phyloP scores from a whole-genome alignment of 805 yeast species.

The Pichia exigua region DNA sequence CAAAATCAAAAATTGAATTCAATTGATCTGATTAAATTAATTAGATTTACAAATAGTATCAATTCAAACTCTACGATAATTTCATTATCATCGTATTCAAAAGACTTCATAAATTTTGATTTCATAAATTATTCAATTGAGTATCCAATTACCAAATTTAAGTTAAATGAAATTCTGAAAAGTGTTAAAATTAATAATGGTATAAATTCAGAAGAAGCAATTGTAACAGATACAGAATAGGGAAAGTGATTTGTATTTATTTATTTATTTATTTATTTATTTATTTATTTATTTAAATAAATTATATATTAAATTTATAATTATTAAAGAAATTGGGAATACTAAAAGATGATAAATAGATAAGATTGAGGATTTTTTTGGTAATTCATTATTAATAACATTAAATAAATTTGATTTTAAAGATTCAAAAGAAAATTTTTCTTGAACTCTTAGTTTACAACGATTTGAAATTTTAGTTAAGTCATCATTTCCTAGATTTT shows the following conservation, averaged over 20 bases:
- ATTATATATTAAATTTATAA: not conserved
- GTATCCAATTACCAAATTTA: conserved; percentile 48
- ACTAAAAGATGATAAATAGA: not conserved
- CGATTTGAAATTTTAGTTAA: conserved; percentile 6
- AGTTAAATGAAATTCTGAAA: conserved; percentile 26
- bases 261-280: not conserved
- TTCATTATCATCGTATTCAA: conserved; percentile 62
- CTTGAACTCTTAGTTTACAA: conserved; percentile 30
- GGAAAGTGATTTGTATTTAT: no score
- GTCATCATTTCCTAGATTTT: conserved; percentile 10
- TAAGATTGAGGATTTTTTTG: not conserved
- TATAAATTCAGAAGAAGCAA: conserved; percentile 25
- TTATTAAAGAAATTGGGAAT: not conserved
- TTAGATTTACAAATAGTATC: conserved; percentile 67
- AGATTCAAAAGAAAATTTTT: conserved; percentile 37
- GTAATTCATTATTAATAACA: conserved; percentile 10
- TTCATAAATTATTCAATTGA: conserved; percentile 65
- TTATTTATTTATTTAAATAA: not conserved
- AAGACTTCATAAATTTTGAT: conserved; percentile 50
- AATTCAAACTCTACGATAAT: conserved; percentile 73
- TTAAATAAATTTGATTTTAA: conserved; percentile 28
- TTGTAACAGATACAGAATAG: conserved; percentile 28
- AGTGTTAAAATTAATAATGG: conserved; percentile 16
- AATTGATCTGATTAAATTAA: conserved; percentile 67
- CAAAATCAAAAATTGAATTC: conserved; percentile 61